Percentiles rank a stretch among this genome's conserved stretches.
These are phyloP conservation scores for Xerocomellus intermedius DNA, from an alignment of 768 basidiomycete genomes.

Conservation along the genomic window DNA sequence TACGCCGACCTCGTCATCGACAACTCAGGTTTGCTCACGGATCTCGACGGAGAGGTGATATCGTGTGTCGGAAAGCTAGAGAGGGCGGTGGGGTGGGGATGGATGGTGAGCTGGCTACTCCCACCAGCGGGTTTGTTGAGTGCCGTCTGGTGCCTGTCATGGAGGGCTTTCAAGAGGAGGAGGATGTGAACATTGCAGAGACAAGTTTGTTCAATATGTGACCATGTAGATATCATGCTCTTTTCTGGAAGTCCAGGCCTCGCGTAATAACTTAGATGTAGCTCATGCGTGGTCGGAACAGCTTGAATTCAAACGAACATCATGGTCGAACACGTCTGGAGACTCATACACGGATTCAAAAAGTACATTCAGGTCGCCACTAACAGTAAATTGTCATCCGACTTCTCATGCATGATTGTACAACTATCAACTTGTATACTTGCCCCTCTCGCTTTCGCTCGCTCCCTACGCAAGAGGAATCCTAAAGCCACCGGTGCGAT, in stretches of 20 bases:
- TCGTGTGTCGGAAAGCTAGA: constrained; percentile 43
- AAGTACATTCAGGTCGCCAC: not conserved
- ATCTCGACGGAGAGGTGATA: constrained; percentile 52
- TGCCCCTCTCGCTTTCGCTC: not conserved
- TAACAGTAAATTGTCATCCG: not conserved
- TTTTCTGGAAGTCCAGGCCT: not conserved
- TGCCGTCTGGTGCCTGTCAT: constrained; percentile 39
- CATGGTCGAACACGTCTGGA: not conserved
- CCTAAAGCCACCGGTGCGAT: not conserved
- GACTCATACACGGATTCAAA: not conserved
- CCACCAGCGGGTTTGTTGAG: constrained; percentile 54
- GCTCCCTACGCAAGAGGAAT: not conserved
- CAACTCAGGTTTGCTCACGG: constrained; percentile 75
- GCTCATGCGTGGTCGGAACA: not conserved
- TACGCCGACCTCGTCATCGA: constrained; percentile 88
- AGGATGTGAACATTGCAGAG: not conserved
- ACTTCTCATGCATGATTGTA: not conserved
- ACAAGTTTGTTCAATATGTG: not conserved
- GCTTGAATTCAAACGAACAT: not conserved
- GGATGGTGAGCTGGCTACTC: constrained; percentile 61
- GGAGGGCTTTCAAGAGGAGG: constrained; percentile 32
- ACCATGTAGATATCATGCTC: not conserved
- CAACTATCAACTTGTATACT: not conserved
- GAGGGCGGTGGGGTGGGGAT: constrained; percentile 51
- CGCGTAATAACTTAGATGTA: not conserved